Conservation (phyloP, 2,329 filamentous ascomycete genomes). For the Fonsecaea nubica region DNA sequence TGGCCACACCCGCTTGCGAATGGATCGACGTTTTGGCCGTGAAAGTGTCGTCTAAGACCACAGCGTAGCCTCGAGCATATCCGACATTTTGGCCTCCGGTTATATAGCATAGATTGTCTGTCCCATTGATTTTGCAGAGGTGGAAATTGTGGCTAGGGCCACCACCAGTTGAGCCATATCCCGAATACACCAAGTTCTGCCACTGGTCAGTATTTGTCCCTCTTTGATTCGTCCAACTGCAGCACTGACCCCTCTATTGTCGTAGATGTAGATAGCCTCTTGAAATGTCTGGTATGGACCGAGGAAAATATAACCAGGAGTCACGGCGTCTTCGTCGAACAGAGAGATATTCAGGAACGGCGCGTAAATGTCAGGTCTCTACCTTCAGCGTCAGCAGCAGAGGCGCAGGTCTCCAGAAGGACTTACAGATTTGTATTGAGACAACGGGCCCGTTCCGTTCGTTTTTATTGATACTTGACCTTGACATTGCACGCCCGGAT, state of each 20-base stretch:
- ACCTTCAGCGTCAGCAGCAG: conserved; percentile 15
- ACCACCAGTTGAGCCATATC: conserved; percentile 56
- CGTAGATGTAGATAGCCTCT: conserved; percentile 60
- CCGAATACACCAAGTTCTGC: conserved; percentile 59
- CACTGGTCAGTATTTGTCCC: conserved; percentile 12
- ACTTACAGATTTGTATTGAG: conserved; percentile 36
- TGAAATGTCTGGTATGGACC: conserved; percentile 58
- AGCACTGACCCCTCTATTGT: conserved; percentile 53
- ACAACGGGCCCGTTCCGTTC: conserved; percentile 32
- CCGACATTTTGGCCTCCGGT: conserved; percentile 59
- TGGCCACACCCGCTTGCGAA: conserved; percentile 29
- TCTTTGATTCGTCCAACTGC: neutral
- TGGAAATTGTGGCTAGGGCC: conserved; percentile 57
- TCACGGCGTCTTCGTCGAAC: conserved; percentile 43
- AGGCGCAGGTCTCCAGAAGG: neutral
- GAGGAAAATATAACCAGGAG: conserved; percentile 59
- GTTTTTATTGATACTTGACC: conserved; percentile 25
- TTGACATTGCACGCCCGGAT: conserved; percentile 17
- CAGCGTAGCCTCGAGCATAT: conserved; percentile 59
- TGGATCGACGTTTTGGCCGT: conserved; percentile 30
- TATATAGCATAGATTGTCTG: conserved; percentile 59
- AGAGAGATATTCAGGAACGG: conserved; percentile 46
- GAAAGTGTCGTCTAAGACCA: conserved; percentile 57
- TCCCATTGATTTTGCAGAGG: conserved; percentile 57
- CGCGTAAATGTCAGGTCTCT: conserved; percentile 52